These are phyloP conservation scores for Leishmania mexicana DNA, from an alignment of 208 protist genomes.

Conservation along the genomic window DNA sequence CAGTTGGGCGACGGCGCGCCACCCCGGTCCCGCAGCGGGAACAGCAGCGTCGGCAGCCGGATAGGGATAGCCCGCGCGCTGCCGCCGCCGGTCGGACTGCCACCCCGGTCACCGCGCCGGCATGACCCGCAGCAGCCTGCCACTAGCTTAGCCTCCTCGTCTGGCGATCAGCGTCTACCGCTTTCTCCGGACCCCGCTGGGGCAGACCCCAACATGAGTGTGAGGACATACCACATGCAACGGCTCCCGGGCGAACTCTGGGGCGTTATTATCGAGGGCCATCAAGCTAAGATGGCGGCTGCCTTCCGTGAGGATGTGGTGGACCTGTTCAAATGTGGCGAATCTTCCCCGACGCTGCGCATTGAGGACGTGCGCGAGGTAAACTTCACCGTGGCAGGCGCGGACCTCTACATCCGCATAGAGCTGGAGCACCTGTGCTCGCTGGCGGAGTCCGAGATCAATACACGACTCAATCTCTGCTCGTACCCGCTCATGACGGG, in stretches of 20 bases:
- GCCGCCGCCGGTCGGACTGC: conserved; percentile 10
- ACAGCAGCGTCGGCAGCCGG: neutral
- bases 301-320: conserved; percentile 40
- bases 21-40: neutral
- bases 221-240: conserved; percentile 34
- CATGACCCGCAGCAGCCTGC: neutral
- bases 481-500: conserved; percentile 35
- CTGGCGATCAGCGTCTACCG: conserved; percentile 6
- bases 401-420: conserved; percentile 38
- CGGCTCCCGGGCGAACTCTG: conserved; percentile 46
- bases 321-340: conserved; percentile 46
- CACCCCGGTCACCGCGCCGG: conserved; percentile 27
- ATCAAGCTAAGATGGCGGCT: conserved; percentile 17
- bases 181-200: neutral
- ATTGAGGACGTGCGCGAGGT: conserved; percentile 30
- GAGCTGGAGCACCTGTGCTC: conserved; percentile 33
- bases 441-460: conserved; percentile 43
- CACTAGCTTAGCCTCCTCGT: neutral
- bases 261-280: conserved; percentile 21
- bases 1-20: conserved; percentile 2
- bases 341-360: conserved; percentile 13
- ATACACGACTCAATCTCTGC: conserved; percentile 38
- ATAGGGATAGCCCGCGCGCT: neutral
- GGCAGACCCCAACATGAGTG: conserved; percentile 16
- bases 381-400: conserved; percentile 28